These are phyloP conservation scores for Phytophthora podocarpi DNA, from an alignment of 352 stramenopile species.

Conservation along the genomic window DNA sequence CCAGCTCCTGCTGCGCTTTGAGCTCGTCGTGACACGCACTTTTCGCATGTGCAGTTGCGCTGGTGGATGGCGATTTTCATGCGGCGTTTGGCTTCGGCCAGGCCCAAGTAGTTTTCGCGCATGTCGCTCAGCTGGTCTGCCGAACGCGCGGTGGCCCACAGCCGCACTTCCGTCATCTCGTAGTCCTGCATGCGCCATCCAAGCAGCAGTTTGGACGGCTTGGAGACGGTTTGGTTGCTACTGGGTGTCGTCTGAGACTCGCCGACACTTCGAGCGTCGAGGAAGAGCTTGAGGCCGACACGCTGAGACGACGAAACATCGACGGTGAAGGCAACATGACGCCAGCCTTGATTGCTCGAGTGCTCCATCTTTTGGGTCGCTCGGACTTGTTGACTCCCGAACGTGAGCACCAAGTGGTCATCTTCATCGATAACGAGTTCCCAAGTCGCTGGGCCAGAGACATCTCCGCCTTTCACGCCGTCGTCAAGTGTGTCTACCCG, in stretches of 20 bases:
- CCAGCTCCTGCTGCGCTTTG: conserved; percentile 36
- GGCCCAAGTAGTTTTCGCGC: conserved; percentile 88
- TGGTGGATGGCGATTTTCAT: conserved; percentile 89
- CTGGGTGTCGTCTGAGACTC: conserved; percentile 47
- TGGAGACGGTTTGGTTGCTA: conserved; percentile 43
- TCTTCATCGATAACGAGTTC: conserved; percentile 50
- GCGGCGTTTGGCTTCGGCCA: conserved; percentile 79
- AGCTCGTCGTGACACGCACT: conserved; percentile 65
- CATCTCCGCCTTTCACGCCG: conserved; percentile 18
- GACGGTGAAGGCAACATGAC: conserved; percentile 74
- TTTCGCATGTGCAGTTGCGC: conserved; percentile 81
- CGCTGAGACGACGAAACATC: conserved; percentile 59
- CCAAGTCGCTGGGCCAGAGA: conserved; percentile 44
- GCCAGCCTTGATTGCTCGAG: conserved; percentile 43
- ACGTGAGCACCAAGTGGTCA: conserved; percentile 52
- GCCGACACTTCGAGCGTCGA: conserved; percentile 62
- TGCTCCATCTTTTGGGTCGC: conserved; percentile 48
- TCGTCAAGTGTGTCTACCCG: conserved; percentile 29
- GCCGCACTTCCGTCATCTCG: conserved; percentile 78
- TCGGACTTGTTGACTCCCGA: conserved; percentile 47
- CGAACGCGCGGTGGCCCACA: conserved; percentile 78
- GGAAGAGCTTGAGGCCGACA: conserved; percentile 60
- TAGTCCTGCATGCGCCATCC: conserved; percentile 55
- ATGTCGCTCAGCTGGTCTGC: conserved; percentile 79
- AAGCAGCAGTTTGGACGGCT: conserved; percentile 54